Evolutionary conservation across 345 rosid genomes (phyloP).

Genomic region (Salix purpurea): DNA sequence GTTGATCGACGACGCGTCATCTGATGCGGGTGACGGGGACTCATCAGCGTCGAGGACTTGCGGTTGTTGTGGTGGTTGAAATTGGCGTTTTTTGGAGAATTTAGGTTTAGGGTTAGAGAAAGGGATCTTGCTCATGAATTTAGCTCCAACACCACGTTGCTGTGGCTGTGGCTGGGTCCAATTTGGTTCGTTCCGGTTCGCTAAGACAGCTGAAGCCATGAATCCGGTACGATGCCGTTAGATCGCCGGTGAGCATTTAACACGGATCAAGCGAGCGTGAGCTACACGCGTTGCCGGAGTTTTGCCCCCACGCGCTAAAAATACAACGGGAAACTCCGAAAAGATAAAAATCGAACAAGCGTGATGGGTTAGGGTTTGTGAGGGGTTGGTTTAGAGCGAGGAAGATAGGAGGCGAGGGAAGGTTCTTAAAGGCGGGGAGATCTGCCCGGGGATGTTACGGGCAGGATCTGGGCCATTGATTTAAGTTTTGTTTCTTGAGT

Average conservation of each 20-base stretch:
- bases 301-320: slow-evolving; percentile 15
- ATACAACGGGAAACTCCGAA: background rate
- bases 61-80: slow-evolving; percentile 21
- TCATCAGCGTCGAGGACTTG: slow-evolving; percentile 33
- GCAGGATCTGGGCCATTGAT: slow-evolving; percentile 25
- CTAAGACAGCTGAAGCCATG: slow-evolving; percentile 56
- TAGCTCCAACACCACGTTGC: slow-evolving; percentile 34
- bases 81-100: slow-evolving; percentile 44
- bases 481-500: slow-evolving; percentile 5
- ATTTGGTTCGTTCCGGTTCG: slow-evolving; percentile 42
- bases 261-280: slow-evolving; percentile 26
- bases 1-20: slow-evolving; percentile 51
- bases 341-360: background rate
- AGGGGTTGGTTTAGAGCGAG: slow-evolving; percentile 34
- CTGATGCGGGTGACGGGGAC: slow-evolving; percentile 48
- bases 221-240: slow-evolving; percentile 20
- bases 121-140: slow-evolving; percentile 55
- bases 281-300: slow-evolving; percentile 35
- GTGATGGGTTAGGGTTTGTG: slow-evolving; percentile 24
- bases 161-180: slow-evolving; percentile 48
- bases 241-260: slow-evolving; percentile 13
- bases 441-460: slow-evolving; percentile 44
- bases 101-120: slow-evolving; percentile 51
- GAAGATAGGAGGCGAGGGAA: slow-evolving; percentile 33
- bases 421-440: slow-evolving; percentile 54